phyloP scores from a whole-genome alignment of 2,329 filamentous ascomycete species.

The Epicoccum nigrum region DNA sequence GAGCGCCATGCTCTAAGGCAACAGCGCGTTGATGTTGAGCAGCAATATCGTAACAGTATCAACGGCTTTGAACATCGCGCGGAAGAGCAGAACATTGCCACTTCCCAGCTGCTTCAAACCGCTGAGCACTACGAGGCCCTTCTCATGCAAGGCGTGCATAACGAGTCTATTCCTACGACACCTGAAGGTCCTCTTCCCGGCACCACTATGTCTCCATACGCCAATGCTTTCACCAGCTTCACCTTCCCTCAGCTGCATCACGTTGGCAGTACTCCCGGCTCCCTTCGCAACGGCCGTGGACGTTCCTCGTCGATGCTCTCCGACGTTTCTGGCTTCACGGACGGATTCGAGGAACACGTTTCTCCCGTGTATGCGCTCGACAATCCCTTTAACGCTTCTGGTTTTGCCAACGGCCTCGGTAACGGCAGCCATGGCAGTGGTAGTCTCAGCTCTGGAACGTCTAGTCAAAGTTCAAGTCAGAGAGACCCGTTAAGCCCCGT shows the following conservation, averaged over 20 bases:
- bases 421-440: constrained; percentile 58
- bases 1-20: constrained; percentile 47
- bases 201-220: constrained; percentile 50
- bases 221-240: constrained; percentile 45
- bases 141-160: constrained; percentile 47
- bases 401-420: constrained; percentile 41
- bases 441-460: constrained; percentile 52
- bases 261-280: constrained; percentile 42
- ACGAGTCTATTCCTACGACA: constrained; percentile 56
- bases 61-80: constrained; percentile 48
- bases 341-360: constrained; percentile 48
- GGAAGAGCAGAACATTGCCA: constrained; percentile 46
- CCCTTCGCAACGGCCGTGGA: constrained; percentile 49
- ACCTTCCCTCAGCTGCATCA: constrained; percentile 45
- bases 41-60: constrained; percentile 48
- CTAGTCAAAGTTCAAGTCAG: constrained; percentile 47
- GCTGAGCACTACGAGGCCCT: constrained; percentile 49
- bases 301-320: constrained; percentile 61
- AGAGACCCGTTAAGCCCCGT: constrained; percentile 48
- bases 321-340: constrained; percentile 58
- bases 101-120: constrained; percentile 44
- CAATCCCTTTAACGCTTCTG: constrained; percentile 48
- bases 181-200: constrained; percentile 66
- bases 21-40: constrained; percentile 44
- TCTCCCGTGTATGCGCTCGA: constrained; percentile 37